phyloP scores from a whole-genome alignment of 2,329 filamentous ascomycete genomes.

The Epichloe aotearoae region DNA sequence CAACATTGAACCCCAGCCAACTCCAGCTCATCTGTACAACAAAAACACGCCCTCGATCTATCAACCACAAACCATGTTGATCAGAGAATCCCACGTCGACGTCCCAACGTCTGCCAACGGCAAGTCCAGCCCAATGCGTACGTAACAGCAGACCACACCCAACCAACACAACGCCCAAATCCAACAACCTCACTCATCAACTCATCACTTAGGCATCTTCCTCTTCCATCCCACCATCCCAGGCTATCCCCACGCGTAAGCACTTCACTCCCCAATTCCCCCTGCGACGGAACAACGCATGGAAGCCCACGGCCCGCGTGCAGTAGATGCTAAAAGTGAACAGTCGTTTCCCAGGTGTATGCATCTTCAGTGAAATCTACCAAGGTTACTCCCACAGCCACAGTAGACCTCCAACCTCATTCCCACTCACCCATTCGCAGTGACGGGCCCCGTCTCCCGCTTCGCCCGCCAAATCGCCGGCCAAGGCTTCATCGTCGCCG shows the following conservation, averaged over 20 bases:
- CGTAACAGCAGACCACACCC: slow-evolving; percentile 3
- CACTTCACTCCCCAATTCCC: not conserved
- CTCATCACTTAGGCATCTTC: slow-evolving; percentile 51
- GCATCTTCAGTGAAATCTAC: slow-evolving; percentile 89
- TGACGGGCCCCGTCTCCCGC: slow-evolving; percentile 78
- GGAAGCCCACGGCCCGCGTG: too few species aligned
- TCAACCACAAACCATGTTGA: slow-evolving; percentile 26
- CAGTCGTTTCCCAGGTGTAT: slow-evolving; percentile 68
- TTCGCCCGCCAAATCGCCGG: slow-evolving; percentile 87
- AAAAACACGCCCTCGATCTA: too few species aligned
- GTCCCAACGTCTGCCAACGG: slow-evolving; percentile 37
- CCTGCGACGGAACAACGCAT: too few species aligned
- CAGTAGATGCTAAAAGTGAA: not conserved
- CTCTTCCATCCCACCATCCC: slow-evolving; percentile 76
- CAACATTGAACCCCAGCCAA: not conserved
- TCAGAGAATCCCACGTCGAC: slow-evolving; percentile 39
- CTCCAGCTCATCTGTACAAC: not conserved
- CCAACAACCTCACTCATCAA: slow-evolving; percentile 3
- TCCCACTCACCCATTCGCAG: slow-evolving; percentile 28
- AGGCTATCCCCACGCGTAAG: slow-evolving; percentile 73
- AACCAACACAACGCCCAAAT: not conserved
- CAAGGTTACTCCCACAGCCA: slow-evolving; percentile 50
- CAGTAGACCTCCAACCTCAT: too few species aligned
- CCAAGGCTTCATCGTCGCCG: slow-evolving; percentile 86
- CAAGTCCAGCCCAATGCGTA: slow-evolving; percentile 42